Conservation (phyloP, 2,329 filamentous ascomycete genomes). For the Dactylellina cionopaga region DNA sequence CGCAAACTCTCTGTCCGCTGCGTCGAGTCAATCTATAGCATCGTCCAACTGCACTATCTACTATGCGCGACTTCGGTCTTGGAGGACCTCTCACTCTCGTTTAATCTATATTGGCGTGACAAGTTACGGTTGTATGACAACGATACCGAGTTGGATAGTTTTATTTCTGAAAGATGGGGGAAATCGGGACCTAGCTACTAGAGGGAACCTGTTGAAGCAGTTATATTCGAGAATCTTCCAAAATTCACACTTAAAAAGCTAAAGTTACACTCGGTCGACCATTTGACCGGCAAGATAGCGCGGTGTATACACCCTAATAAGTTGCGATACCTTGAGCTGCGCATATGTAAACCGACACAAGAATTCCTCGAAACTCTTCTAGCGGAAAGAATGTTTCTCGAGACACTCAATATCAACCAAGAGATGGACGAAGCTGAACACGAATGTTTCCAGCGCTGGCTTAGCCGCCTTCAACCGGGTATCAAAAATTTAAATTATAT, state of each 20-base stretch:
- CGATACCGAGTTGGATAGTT: not conserved
- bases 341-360: not conserved
- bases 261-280: too few species aligned
- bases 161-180: too few species aligned
- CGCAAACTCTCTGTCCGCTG: too few species aligned
- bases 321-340: not conserved
- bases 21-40: not conserved
- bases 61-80: not conserved
- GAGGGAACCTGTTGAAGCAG: not conserved
- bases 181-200: not conserved
- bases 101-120: not conserved
- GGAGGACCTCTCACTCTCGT: too few species aligned
- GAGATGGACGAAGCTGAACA: not conserved
- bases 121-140: not conserved
- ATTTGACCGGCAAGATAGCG: not conserved
- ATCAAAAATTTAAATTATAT: too few species aligned
- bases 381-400: not conserved
- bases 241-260: slow-evolving; percentile 3
- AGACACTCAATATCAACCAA: not conserved
- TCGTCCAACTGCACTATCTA: not conserved
- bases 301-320: not conserved
- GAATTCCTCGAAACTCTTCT: not conserved
- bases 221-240: slow-evolving; percentile 13
- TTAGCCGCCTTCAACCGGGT: too few species aligned
- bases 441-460: too few species aligned